Percentiles rank a stretch among this genome's conserved stretches.
Conservation (phyloP, 192 early-diverging fungal genomes). For the Mortierella antarctica region DNA sequence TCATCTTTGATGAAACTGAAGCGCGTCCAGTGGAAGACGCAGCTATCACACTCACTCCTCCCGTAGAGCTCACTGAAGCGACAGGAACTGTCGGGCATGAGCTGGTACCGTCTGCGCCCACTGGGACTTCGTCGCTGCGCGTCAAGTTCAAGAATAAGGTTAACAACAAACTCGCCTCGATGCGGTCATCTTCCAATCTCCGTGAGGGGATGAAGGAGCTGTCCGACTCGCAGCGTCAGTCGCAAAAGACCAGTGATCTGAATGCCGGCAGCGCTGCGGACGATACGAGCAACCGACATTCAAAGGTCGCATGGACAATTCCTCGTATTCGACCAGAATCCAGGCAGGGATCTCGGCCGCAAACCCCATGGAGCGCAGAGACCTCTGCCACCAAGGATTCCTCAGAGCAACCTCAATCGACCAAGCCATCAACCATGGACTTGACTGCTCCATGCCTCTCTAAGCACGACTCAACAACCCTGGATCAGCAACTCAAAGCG, state of each 20-base stretch:
- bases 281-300: neutral
- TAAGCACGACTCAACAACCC: neutral
- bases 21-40: neutral
- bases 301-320: conserved; percentile 35
- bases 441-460: neutral
- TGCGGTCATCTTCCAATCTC: conserved; percentile 42
- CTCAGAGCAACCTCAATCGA: neutral
- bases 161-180: conserved; percentile 40
- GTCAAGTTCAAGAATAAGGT: conserved; percentile 44
- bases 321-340: conserved; percentile 16
- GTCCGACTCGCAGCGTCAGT: no score
- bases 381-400: neutral
- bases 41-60: neutral
- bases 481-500: conserved; percentile 19
- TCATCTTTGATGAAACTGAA: conserved; percentile 5
- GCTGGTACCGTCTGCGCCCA: no score
- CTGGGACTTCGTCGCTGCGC: conserved; percentile 21
- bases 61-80: neutral
- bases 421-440: conserved; percentile 5
- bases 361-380: conserved; percentile 2
- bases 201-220: conserved; percentile 19
- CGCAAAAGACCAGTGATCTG: no score
- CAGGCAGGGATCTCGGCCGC: conserved; percentile 5
- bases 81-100: neutral
- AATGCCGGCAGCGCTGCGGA: no score